phyloP scores from a whole-genome alignment of 2,329 filamentous ascomycete genomes.

The Phialocephala subalpina region DNA sequence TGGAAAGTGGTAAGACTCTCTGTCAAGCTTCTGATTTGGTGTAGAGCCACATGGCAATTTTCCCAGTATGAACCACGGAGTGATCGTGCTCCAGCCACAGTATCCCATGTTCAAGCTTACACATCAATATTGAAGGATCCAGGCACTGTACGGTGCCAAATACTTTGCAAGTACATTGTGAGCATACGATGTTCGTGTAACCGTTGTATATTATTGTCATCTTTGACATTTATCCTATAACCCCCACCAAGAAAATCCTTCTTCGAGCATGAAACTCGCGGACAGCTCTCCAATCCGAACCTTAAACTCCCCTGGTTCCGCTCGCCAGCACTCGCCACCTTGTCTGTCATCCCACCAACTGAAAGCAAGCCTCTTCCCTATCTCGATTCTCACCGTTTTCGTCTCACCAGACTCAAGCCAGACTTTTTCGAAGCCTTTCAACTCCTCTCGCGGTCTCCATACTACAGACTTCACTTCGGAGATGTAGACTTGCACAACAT shows the following conservation, averaged over 20 bases:
- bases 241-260: slow-evolving; percentile 1
- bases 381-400: neutral
- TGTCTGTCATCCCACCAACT: slow-evolving; percentile 19
- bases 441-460: slow-evolving; percentile 9
- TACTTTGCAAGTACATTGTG: no score
- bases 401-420: slow-evolving; percentile 3
- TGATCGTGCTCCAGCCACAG: neutral
- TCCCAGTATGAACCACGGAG: neutral
- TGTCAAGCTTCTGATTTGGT: neutral
- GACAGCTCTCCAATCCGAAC: neutral
- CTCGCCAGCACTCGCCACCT: slow-evolving; percentile 9
- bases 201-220: neutral
- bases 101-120: neutral
- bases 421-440: slow-evolving; percentile 15
- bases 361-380: slow-evolving; percentile 14
- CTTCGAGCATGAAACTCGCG: neutral
- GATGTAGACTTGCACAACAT: slow-evolving; percentile 43
- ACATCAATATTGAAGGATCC: slow-evolving; percentile 2
- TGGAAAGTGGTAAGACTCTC: neutral
- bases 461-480: slow-evolving; percentile 10
- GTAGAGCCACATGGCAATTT: neutral
- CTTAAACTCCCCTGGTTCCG: slow-evolving; percentile 11
- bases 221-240: neutral
- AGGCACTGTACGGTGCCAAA: neutral
- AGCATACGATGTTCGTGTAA: neutral